Percentiles rank a stretch among this genome's conserved stretches.
Conservation (phyloP, 2,329 filamentous ascomycete genomes). For the Botrytis fabae region DNA sequence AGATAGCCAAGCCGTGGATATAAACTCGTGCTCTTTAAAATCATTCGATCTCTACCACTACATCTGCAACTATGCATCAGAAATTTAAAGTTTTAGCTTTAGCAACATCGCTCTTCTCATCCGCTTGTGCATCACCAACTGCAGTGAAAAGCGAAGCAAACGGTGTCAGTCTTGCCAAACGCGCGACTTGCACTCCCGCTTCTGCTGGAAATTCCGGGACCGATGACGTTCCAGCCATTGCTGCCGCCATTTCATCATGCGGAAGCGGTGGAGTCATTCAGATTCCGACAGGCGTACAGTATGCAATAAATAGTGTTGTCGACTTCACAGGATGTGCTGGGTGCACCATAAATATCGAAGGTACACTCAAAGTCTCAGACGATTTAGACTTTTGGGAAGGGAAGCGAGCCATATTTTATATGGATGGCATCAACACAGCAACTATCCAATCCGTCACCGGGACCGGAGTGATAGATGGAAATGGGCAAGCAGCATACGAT, state of each 20-base stretch:
- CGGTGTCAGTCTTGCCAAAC: slow-evolving; percentile 24
- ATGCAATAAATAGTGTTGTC: slow-evolving; percentile 47
- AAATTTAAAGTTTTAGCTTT: neutral
- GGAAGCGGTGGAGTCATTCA: slow-evolving; percentile 48
- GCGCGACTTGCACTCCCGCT: slow-evolving; percentile 33
- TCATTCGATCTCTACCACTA: neutral
- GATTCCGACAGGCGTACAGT: slow-evolving; percentile 46
- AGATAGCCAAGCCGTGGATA: neutral
- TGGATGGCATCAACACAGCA: slow-evolving; percentile 43
- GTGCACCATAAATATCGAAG: slow-evolving; percentile 51
- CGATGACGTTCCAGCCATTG: slow-evolving; percentile 49
- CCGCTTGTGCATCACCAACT: slow-evolving; percentile 1
- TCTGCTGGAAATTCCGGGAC: slow-evolving; percentile 32
- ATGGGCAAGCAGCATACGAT: slow-evolving; percentile 48
- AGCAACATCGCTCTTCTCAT: slow-evolving; percentile 4
- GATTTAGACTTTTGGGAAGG: slow-evolving; percentile 47
- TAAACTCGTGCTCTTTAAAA: neutral
- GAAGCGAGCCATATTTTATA: slow-evolving; percentile 44
- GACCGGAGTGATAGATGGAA: slow-evolving; percentile 49
- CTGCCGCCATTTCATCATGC: slow-evolving; percentile 43
- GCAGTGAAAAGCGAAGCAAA: neutral
- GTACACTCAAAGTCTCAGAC: slow-evolving; percentile 44
- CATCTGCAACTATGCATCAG: neutral
- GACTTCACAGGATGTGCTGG: slow-evolving; percentile 45
- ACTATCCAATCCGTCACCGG: slow-evolving; percentile 46